Conservation (phyloP, 2,329 filamentous ascomycete species). For the Ceratocystis papillata region DNA sequence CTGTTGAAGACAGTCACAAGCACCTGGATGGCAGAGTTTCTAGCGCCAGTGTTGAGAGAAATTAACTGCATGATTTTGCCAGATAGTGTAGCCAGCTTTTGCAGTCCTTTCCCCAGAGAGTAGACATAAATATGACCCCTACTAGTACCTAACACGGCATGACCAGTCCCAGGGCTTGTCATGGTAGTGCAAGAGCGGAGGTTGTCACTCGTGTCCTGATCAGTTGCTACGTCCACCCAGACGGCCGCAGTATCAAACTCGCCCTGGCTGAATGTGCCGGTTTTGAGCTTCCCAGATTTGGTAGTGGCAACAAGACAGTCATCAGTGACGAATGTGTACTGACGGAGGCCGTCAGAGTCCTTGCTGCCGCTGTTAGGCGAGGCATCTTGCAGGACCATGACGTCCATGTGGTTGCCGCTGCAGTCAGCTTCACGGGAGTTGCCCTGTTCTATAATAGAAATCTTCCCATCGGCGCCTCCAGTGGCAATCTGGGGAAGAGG, state of each 20-base stretch:
- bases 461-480: conserved; percentile 74
- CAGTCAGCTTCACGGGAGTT: neutral
- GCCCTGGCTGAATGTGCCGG: conserved; percentile 38
- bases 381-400: conserved; percentile 17
- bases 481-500: conserved; percentile 46
- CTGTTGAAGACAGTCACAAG: conserved; percentile 40
- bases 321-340: conserved; percentile 52
- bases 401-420: conserved; percentile 21
- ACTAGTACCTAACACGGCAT: conserved; percentile 41
- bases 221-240: conserved; percentile 38
- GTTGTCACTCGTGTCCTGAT: conserved; percentile 31
- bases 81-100: conserved; percentile 33
- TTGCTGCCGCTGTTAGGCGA: conserved; percentile 13
- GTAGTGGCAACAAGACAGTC: conserved; percentile 46
- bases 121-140: conserved; percentile 41
- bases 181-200: conserved; percentile 41
- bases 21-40: conserved; percentile 28
- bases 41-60: conserved; percentile 25
- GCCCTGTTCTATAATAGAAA: conserved; percentile 38
- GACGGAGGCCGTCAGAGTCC: conserved; percentile 40
- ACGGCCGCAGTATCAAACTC: conserved; percentile 29
- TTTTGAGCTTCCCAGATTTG: conserved; percentile 42
- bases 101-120: conserved; percentile 29
- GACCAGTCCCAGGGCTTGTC: conserved; percentile 32
- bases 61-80: conserved; percentile 45